Evolutionary conservation across 805 yeast species (phyloP).

Genomic region (Wickerhamiella nectarea): DNA sequence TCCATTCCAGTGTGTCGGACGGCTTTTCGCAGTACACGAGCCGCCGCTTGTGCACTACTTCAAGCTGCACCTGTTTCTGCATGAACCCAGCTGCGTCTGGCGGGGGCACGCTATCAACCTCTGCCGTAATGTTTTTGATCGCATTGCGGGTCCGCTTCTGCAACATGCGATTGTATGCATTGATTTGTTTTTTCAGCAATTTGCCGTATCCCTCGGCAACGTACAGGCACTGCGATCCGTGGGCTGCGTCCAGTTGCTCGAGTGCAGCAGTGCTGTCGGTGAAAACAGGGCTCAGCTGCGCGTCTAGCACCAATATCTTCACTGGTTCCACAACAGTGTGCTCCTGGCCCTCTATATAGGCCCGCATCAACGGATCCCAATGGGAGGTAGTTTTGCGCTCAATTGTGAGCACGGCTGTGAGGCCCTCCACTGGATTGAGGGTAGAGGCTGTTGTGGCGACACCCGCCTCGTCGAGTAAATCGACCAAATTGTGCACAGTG

Average conservation of each 20-base stretch:
- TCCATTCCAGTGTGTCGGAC: not conserved
- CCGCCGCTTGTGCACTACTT: not conserved
- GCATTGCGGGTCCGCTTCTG: constrained; percentile 1
- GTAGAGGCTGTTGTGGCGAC: not conserved
- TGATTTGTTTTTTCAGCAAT: not conserved
- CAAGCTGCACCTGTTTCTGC: not conserved
- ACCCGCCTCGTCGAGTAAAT: not conserved
- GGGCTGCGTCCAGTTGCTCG: not conserved
- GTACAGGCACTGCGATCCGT: not conserved
- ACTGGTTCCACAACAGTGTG: constrained; percentile 1
- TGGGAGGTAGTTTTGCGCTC: not conserved
- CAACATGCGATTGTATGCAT: constrained; percentile 1
- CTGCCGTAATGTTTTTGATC: not conserved
- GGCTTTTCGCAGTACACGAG: not conserved
- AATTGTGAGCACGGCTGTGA: not conserved
- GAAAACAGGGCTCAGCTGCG: not conserved
- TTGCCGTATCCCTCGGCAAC: constrained; percentile 4
- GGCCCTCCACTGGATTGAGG: not conserved
- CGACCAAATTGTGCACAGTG: not conserved
- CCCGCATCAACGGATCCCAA: not conserved
- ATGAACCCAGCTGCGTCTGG: not conserved
- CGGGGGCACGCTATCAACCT: not conserved
- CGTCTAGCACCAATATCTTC: not conserved
- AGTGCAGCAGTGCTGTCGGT: not conserved
- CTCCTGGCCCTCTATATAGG: constrained; percentile 4